Conservation (phyloP, 768 basidiomycete species). For the Auricularia cornea region DNA sequence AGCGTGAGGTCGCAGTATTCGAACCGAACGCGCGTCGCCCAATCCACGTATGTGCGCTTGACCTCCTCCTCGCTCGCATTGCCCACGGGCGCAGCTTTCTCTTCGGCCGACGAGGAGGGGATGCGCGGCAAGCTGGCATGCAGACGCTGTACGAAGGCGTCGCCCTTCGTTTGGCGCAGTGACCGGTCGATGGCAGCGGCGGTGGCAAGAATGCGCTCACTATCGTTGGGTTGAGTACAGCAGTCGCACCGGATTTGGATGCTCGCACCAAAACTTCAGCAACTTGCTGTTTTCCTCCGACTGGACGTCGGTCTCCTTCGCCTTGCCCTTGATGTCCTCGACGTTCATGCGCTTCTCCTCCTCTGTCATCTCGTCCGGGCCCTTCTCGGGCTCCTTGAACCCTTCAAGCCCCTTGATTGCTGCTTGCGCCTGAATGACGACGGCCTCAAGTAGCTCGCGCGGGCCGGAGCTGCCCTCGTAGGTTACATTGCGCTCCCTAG, state of each 20-base stretch:
- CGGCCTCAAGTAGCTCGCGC: conserved; percentile 82
- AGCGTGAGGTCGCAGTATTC: conserved; percentile 85
- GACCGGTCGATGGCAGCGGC: conserved; percentile 82
- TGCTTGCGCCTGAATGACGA: conserved; percentile 87
- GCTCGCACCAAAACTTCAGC: conserved; percentile 71
- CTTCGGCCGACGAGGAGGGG: conserved; percentile 23
- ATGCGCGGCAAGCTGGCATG: conserved; percentile 71
- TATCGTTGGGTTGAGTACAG: conserved; percentile 12
- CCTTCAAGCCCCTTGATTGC: conserved; percentile 83
- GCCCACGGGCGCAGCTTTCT: conserved; percentile 32
- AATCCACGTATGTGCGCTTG: conserved; percentile 65
- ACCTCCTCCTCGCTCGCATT: conserved; percentile 56
- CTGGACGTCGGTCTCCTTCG: conserved; percentile 41
- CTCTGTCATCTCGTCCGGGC: conserved; percentile 67
- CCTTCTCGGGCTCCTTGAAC: conserved; percentile 36
- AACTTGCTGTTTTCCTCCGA: conserved; percentile 75
- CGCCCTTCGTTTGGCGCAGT: conserved; percentile 81
- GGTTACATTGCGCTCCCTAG: conserved; percentile 72
- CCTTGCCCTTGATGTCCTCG: conserved; percentile 51
- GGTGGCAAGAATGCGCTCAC: conserved; percentile 70
- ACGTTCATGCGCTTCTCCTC: conserved; percentile 82
- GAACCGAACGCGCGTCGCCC: conserved; percentile 77
- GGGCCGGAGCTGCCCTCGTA: conserved; percentile 91
- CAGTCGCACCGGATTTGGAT: no score
- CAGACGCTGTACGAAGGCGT: conserved; percentile 73